phyloP scores from a whole-genome alignment of 352 stramenopile species.

The Globisporangium alternatum region DNA sequence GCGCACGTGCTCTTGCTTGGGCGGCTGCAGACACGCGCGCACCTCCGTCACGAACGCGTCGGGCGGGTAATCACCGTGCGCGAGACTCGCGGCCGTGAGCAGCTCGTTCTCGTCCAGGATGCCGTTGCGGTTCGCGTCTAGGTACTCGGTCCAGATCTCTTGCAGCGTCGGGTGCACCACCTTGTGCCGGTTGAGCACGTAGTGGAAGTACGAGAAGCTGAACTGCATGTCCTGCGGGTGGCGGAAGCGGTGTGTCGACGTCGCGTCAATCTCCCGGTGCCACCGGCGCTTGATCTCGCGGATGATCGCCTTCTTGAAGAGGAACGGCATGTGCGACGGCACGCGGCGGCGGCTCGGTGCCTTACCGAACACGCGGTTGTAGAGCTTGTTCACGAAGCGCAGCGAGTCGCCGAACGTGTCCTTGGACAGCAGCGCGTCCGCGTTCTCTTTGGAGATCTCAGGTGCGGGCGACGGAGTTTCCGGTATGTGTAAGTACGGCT shows the following conservation, averaged over 20 bases:
- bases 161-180: constrained; percentile 66
- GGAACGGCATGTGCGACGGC: constrained; percentile 94
- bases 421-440: constrained; percentile 62
- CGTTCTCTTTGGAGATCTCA: constrained; percentile 32
- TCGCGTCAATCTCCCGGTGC: constrained; percentile 66
- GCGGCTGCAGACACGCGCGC: constrained; percentile 61
- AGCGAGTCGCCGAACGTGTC: constrained; percentile 93
- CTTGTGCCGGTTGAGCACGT: constrained; percentile 88
- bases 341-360: constrained; percentile 68
- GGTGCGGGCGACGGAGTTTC: background rate
- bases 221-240: constrained; percentile 94
- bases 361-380: constrained; percentile 89
- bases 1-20: constrained; percentile 71
- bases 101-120: constrained; percentile 91
- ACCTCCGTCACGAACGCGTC: constrained; percentile 69
- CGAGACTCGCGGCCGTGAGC: constrained; percentile 84
- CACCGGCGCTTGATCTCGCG: constrained; percentile 88
- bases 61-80: constrained; percentile 62
- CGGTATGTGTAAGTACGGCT: constrained; percentile 17
- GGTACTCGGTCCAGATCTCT: constrained; percentile 82
- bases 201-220: constrained; percentile 95
- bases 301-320: constrained; percentile 88
- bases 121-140: constrained; percentile 91
- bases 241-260: constrained; percentile 88
- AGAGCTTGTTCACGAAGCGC: constrained; percentile 91